These are phyloP conservation scores for Picea sitchensis DNA, from an alignment of 75 land plant species.

Conservation along the genomic window DNA sequence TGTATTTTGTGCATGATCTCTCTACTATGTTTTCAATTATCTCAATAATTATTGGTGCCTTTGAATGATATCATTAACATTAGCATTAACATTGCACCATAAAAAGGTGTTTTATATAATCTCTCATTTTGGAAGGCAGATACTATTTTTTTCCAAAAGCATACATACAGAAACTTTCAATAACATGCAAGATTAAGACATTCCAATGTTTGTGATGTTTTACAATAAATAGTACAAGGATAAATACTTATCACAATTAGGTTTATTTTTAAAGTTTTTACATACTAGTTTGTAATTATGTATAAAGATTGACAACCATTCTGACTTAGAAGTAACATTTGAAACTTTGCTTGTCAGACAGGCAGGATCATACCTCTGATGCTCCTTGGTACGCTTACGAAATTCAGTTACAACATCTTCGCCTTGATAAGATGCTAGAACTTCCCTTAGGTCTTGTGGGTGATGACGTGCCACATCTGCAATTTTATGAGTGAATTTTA, in stretches of 20 bases:
- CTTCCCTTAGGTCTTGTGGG: constrained; percentile 81
- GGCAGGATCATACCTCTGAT: constrained; percentile 57
- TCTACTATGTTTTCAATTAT: too few species aligned
- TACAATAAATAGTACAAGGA: too few species aligned
- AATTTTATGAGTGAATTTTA: neutral
- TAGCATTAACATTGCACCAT: neutral
- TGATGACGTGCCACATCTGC: constrained; percentile 77
- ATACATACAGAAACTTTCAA: too few species aligned
- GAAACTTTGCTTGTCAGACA: neutral
- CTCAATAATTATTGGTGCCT: too few species aligned
- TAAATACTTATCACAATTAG: too few species aligned
- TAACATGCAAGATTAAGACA: too few species aligned
- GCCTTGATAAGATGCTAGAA: constrained; percentile 75
- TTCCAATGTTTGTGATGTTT: too few species aligned
- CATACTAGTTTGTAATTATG: neutral
- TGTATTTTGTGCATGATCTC: too few species aligned
- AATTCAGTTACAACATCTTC: constrained; percentile 82
- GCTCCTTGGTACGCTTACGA: constrained; percentile 72
- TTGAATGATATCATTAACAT: too few species aligned
- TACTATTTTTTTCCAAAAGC: too few species aligned
- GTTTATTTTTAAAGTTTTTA: neutral
- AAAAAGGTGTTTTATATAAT: neutral
- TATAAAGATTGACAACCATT: neutral
- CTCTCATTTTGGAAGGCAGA: neutral
- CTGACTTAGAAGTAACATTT: neutral